phyloP scores from a whole-genome alignment of 331 rosid genomes.

The Quercus lobata region DNA sequence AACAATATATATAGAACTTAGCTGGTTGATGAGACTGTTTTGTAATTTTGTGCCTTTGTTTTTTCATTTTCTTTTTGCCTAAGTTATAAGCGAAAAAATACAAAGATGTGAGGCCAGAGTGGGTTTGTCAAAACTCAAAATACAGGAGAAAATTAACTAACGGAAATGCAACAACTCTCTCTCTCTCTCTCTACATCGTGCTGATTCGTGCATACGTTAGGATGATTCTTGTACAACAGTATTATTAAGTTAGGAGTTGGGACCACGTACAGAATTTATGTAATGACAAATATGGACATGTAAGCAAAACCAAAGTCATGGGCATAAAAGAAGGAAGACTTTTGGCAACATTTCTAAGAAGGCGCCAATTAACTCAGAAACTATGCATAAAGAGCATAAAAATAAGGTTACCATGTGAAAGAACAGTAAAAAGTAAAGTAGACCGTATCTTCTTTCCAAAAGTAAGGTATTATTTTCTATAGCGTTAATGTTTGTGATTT shows the following conservation, averaged over 20 bases:
- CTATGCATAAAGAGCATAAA: constrained; percentile 5
- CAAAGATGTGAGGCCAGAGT: too few species aligned
- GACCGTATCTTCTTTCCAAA: constrained; percentile 29
- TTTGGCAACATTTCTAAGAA: constrained; percentile 26
- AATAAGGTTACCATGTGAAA: constrained; percentile 35
- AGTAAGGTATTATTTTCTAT: constrained; percentile 7
- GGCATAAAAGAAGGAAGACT: constrained; percentile 38
- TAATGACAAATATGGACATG: constrained; percentile 16
- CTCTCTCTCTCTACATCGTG: too few species aligned
- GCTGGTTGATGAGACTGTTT: too few species aligned
- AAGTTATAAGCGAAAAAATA: too few species aligned
- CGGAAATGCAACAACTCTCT: too few species aligned
- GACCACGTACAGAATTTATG: constrained; percentile 5
- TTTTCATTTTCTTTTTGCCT: too few species aligned
- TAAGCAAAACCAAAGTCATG: constrained; percentile 23
- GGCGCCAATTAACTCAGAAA: constrained; percentile 14
- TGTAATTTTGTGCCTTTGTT: too few species aligned
- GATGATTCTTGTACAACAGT: too few species aligned
- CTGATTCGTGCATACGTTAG: too few species aligned
- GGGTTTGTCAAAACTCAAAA: too few species aligned
- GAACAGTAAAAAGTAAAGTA: constrained; percentile 36
- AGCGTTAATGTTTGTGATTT: neutral
- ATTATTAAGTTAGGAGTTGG: neutral
- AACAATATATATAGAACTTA: too few species aligned
- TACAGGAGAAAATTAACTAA: too few species aligned